A percentile compares a stretch with the other conserved stretches of the same genome.
phyloP scores from a whole-genome alignment of 805 yeast genomes.

The Ogataea paradorogensis region DNA sequence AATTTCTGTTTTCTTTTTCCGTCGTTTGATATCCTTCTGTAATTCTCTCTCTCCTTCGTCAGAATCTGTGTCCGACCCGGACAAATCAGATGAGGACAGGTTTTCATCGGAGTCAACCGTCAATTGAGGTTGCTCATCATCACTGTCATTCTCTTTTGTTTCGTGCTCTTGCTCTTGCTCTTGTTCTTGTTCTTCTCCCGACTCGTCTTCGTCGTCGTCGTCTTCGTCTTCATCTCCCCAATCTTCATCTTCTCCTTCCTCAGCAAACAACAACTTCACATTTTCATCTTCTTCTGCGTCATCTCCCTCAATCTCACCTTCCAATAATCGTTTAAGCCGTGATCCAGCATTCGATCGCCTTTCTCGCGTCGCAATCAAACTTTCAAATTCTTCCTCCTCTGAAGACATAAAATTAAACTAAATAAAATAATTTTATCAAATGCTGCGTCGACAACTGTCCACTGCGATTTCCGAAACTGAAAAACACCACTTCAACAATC shows the following conservation, averaged over 20 bases:
- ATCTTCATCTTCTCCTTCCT: conserved; percentile 54
- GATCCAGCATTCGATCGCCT: conserved; percentile 91
- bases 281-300: conserved; percentile 68
- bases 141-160: conserved; percentile 27
- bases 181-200: conserved; percentile 22
- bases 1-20: conserved; percentile 38
- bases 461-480: conserved; percentile 55
- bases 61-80: conserved; percentile 53
- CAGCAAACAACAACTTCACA: conserved; percentile 67
- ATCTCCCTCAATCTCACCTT: conserved; percentile 45
- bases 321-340: conserved; percentile 67
- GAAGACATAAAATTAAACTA: conserved; percentile 5
- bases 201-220: conserved; percentile 28
- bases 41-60: conserved; percentile 45
- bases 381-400: conserved; percentile 40
- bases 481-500: conserved; percentile 72
- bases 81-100: conserved; percentile 54
- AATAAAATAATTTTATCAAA: background rate
- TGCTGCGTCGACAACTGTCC: conserved; percentile 4
- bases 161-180: conserved; percentile 24
- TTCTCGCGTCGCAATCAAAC: conserved; percentile 69
- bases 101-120: conserved; percentile 42
- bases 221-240: conserved; percentile 32
- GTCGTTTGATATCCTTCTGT: conserved; percentile 31
- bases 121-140: conserved; percentile 23